phyloP scores from a whole-genome alignment of 2,329 filamentous ascomycete species.

The Penicillium crustosum region DNA sequence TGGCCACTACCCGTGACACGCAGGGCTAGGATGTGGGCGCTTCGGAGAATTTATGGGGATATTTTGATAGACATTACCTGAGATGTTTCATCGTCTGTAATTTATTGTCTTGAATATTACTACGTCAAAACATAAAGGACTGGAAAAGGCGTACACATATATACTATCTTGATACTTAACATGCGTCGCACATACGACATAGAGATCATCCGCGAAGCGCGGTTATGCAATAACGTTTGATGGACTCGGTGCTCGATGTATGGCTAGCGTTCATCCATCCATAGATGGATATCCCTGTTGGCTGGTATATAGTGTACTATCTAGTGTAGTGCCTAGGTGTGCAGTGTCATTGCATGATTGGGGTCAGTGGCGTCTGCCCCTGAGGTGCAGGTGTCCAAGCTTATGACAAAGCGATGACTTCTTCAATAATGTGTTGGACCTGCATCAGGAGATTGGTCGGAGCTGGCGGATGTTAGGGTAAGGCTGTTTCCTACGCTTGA shows the following conservation, averaged over 20 bases:
- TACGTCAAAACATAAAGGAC: neutral
- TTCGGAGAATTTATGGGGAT: constrained; percentile 20
- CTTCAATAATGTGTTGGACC: neutral
- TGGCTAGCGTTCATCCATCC: neutral
- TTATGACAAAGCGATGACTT: neutral
- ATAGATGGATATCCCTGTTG: neutral
- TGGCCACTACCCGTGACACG: constrained; percentile 12
- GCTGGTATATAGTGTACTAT: neutral
- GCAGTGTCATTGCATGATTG: neutral
- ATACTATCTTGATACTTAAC: neutral
- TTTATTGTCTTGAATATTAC: neutral
- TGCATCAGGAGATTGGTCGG: neutral
- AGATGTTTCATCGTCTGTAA: constrained; percentile 12
- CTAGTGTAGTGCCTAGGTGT: neutral
- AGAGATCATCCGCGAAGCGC: constrained; percentile 23
- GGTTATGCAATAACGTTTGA: constrained; percentile 21
- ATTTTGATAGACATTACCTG: neutral
- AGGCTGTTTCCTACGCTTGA: neutral
- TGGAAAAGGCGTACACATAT: neutral
- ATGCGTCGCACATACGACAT: constrained; percentile 1
- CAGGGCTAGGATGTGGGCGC: neutral
- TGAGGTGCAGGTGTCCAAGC: neutral
- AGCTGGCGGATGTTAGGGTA: neutral
- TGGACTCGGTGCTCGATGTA: neutral
- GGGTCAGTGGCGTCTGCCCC: neutral